Percentiles rank a stretch among this genome's conserved stretches.
phyloP scores from a whole-genome alignment of 148 eudicot genomes.

The Rhododendron ovatum region DNA sequence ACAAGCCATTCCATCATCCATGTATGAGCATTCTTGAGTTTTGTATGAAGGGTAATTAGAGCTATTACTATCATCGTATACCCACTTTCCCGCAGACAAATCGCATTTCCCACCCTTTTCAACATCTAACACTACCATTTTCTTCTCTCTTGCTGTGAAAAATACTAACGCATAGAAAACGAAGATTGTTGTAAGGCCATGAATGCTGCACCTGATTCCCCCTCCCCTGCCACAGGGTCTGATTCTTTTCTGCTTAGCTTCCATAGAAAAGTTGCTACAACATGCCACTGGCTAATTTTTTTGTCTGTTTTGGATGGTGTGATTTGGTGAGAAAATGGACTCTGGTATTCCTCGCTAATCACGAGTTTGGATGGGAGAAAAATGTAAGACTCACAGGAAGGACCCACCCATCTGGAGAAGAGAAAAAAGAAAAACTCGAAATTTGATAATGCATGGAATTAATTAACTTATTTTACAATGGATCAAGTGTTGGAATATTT shows the following conservation, averaged over 20 bases:
- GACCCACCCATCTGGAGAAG: not conserved
- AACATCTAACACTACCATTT: not conserved
- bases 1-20: not conserved
- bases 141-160: not conserved
- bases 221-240: not conserved
- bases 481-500: too few relatives aligned
- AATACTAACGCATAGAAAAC: not conserved
- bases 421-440: not conserved
- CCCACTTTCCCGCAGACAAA: not conserved
- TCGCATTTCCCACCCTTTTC: not conserved
- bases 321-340: not conserved
- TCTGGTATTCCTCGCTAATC: not conserved
- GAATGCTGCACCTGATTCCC: slow-evolving; percentile 3
- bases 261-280: not conserved
- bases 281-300: too few relatives aligned
- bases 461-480: too few relatives aligned
- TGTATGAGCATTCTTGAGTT: too few relatives aligned
- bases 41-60: too few relatives aligned
- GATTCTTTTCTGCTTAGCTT: not conserved
- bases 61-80: not conserved
- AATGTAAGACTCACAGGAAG: not conserved
- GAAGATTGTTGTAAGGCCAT: not conserved
- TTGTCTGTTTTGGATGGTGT: not conserved
- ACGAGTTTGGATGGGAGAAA: not conserved
- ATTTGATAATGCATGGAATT: too few relatives aligned